A percentile compares a stretch with the other conserved stretches of the same genome.
These are phyloP conservation scores for Dillenia suffruticosa DNA, from an alignment of 164 flowering plant species.

Conservation along the genomic window DNA sequence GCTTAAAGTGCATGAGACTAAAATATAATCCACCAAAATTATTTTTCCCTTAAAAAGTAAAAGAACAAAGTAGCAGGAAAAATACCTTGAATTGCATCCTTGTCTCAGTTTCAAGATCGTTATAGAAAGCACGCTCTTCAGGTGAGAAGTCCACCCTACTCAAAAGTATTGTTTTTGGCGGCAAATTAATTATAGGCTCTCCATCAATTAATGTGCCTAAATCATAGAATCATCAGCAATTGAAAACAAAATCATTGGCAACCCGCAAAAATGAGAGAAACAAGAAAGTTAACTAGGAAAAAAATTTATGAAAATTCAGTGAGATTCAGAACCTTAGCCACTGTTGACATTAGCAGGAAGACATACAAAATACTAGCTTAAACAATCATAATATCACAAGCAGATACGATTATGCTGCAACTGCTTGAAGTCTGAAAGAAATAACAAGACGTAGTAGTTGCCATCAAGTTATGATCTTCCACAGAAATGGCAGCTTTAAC, in stretches of 20 bases:
- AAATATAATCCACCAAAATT: too few species aligned
- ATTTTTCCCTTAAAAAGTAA: too few species aligned
- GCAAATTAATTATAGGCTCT: slow-evolving; percentile 75
- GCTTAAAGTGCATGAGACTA: too few species aligned
- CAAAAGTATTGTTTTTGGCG: slow-evolving; percentile 65
- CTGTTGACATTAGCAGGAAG: too few species aligned
- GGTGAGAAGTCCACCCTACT: slow-evolving; percentile 66
- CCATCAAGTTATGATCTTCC: too few species aligned
- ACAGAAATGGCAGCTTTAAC: too few species aligned
- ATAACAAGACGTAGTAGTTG: too few species aligned
- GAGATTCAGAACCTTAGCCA: too few species aligned
- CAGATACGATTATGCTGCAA: too few species aligned
- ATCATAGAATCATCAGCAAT: slow-evolving; percentile 21
- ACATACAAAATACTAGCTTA: too few species aligned
- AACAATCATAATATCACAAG: too few species aligned
- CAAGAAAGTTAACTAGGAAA: background rate
- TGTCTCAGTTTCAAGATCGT: slow-evolving; percentile 77
- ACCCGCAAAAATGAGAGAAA: background rate
- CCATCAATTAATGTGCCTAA: slow-evolving; percentile 76
- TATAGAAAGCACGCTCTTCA: slow-evolving; percentile 81
- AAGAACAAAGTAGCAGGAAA: background rate
- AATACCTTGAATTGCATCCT: slow-evolving; percentile 82
- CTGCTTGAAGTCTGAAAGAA: too few species aligned
- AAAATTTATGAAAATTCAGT: background rate
- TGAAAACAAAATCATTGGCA: background rate